phyloP scores from a whole-genome alignment of 371 early-diverging fungal genomes.

The Rhizopus sp. region DNA sequence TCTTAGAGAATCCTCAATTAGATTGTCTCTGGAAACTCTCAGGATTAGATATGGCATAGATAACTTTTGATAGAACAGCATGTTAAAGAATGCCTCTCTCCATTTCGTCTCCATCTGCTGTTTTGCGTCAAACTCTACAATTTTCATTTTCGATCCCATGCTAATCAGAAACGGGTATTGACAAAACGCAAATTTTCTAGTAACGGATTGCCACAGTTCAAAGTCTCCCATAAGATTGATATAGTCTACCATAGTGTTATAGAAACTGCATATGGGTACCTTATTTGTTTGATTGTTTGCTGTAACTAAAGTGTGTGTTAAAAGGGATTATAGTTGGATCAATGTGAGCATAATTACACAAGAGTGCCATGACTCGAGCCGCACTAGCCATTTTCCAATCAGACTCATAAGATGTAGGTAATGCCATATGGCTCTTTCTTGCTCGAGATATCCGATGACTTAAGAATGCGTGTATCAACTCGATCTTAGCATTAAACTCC shows the following conservation, averaged over 20 bases:
- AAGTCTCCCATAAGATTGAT: constrained; percentile 83
- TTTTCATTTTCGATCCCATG: constrained; percentile 83
- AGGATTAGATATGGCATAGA: constrained; percentile 80
- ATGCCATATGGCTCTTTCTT: constrained; percentile 39
- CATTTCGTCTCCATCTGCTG: constrained; percentile 84
- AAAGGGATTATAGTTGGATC: constrained; percentile 17
- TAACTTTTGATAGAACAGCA: constrained; percentile 82
- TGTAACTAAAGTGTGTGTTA: constrained; percentile 53
- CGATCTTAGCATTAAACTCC: constrained; percentile 71
- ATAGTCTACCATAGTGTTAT: constrained; percentile 84
- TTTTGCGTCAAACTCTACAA: constrained; percentile 86
- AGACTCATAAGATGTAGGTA: constrained; percentile 59
- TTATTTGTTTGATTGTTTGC: constrained; percentile 64
- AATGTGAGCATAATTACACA: constrained; percentile 50
- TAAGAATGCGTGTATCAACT: constrained; percentile 78
- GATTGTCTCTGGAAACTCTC: constrained; percentile 77
- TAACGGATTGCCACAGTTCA: constrained; percentile 80
- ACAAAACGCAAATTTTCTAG: constrained; percentile 83
- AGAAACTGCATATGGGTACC: constrained; percentile 75
- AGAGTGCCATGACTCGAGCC: constrained; percentile 83
- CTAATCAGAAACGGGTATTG: constrained; percentile 90
- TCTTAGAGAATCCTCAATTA: constrained; percentile 84
- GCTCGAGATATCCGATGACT: constrained; percentile 76
- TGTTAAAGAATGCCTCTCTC: constrained; percentile 81
- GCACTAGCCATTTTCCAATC: constrained; percentile 90